A percentile compares a stretch with the other conserved stretches of the same genome.
Conservation (phyloP, 257 asterid species). For the Solanum sitiens region DNA sequence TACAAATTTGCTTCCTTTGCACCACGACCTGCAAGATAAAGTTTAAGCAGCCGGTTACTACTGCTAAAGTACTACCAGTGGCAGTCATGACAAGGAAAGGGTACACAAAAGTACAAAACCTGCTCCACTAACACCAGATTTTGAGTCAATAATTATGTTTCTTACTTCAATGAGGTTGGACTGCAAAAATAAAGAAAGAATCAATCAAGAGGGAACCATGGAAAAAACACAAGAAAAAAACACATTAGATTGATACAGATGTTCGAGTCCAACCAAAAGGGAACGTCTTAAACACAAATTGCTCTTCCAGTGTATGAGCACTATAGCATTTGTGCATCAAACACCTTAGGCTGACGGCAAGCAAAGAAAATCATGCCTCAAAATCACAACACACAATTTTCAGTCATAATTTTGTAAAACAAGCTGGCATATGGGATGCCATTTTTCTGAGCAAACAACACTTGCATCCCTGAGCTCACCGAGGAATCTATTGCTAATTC, state of each 20-base stretch:
- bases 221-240: background rate
- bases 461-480: background rate
- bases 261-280: background rate
- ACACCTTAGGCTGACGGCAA: background rate
- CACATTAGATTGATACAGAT: background rate
- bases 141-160: conserved; percentile 81
- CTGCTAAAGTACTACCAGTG: background rate
- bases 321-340: background rate
- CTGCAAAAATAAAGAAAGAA: conserved; percentile 29
- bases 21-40: conserved; percentile 57
- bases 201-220: background rate
- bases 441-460: background rate
- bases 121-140: conserved; percentile 99
- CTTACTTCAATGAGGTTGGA: conserved; percentile 64
- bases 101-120: conserved; percentile 32
- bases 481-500: background rate
- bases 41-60: conserved; percentile 4
- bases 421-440: background rate
- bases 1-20: conserved; percentile 92
- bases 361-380: background rate
- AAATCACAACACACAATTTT: background rate
- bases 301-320: background rate
- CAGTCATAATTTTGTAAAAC: background rate
- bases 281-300: background rate
- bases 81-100: background rate